phyloP scores from a whole-genome alignment of 164 flowering plant species.

The Vitis rotundifolia region DNA sequence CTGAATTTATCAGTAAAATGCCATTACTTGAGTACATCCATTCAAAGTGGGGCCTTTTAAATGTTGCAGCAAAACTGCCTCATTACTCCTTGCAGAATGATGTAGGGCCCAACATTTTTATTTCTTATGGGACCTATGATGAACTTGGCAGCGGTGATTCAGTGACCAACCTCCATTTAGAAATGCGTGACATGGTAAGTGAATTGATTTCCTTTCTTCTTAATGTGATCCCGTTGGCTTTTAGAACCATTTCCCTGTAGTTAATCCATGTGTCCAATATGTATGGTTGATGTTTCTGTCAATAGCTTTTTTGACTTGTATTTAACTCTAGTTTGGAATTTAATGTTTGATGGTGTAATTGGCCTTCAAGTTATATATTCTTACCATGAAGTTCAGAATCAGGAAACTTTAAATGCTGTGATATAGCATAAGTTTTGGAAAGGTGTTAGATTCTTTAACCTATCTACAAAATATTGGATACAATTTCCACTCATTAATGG shows the following conservation, averaged over 20 bases:
- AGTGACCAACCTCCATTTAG: constrained; percentile 68
- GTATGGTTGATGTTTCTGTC: too few relatives aligned
- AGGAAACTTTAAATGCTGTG: too few relatives aligned
- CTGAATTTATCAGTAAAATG: constrained; percentile 80
- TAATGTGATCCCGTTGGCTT: background rate
- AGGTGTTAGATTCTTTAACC: too few relatives aligned
- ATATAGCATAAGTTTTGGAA: too few relatives aligned
- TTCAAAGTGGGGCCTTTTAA: constrained; percentile 92
- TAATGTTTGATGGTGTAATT: background rate
- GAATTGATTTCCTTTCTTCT: constrained; percentile 11
- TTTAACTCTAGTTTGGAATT: background rate
- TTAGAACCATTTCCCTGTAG: too few relatives aligned
- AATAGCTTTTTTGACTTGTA: too few relatives aligned
- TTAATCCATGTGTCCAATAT: too few relatives aligned
- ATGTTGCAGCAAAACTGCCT: constrained; percentile 93
- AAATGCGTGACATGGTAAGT: constrained; percentile 87
- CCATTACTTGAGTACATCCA: constrained; percentile 92
- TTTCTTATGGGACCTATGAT: constrained; percentile 73
- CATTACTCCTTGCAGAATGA: constrained; percentile 86
- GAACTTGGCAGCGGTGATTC: constrained; percentile 80
- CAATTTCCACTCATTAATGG: too few relatives aligned
- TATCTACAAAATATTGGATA: too few relatives aligned
- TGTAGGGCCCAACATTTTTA: constrained; percentile 75
- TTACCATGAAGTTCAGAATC: too few relatives aligned
- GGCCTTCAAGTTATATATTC: too few relatives aligned